Base-by-base conservation (phyloP, 1,284 basidiomycete species). In the Leucocoprinus gongylophorus region DNA sequence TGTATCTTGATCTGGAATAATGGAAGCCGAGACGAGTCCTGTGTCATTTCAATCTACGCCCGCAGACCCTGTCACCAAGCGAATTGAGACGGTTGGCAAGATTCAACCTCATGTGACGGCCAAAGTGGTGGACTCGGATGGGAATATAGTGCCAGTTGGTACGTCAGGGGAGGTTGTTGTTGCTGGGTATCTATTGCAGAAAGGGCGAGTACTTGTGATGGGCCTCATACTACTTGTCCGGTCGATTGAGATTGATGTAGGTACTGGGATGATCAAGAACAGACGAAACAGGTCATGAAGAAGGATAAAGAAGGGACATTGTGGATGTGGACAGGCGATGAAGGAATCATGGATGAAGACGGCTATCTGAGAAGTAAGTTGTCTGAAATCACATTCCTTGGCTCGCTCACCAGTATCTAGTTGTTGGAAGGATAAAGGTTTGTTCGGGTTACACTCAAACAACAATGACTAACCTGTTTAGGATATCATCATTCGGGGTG, bases 281-380 rank as follows among this genome's bases (percentile, higher is more conserved):
- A 88, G 61, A 91, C 89, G 0, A 65, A 64, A n/a, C 65, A 69
- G 26, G 85, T 76, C 0, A 82, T 88, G 75, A 73, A 75, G 53
- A 67, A 63, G 6, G 73, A 77, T 53, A 73, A 77, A 46, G 67
- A 75, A 6, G 81, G 81, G 33, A 78, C 70, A 1, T 58, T 85
- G 38, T 93, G 88, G 90, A 91, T 93, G 83, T 77, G 86, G 62
- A 90, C 88, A 0, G 90, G 91, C 1, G 91, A 94, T 64, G 80
- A 91, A 60, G 91, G 78, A 1, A 81, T 88, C 35, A 78, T 93
- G 70, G 89, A 92, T 59, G 78, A 84, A 49, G 85, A 93, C 54
- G 91, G 91, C 3, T 92, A 91, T 67, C 67, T 93, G 18, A 70
- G 68, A 58, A 81, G 87, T 88, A 58, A 56, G 75, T 66, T 46